These are phyloP conservation scores for Oryza nivara DNA, from an alignment of 176 grass and related monocot genomes.

Conservation along the genomic window DNA sequence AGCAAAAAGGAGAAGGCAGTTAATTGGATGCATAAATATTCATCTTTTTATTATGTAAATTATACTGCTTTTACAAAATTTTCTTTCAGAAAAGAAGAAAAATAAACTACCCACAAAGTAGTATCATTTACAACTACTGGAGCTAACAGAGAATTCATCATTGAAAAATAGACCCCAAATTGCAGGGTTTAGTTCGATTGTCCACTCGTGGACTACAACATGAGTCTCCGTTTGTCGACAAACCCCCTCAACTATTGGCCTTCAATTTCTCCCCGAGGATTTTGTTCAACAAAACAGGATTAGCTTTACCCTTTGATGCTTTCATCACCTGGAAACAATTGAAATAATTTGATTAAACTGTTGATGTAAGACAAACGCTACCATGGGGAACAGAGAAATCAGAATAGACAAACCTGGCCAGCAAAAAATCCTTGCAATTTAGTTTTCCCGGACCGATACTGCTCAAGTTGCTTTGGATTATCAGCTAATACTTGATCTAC, in stretches of 20 bases:
- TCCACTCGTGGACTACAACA: not conserved
- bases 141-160: not conserved
- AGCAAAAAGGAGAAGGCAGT: not conserved
- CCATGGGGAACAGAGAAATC: not conserved
- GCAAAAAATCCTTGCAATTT: slow-evolving; percentile 90
- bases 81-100: not conserved
- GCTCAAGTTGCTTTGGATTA: slow-evolving; percentile 88
- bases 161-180: not conserved
- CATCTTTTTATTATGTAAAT: not conserved
- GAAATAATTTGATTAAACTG: slow-evolving; percentile 23
- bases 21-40: not conserved
- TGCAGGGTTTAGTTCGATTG: not conserved
- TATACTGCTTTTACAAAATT: not conserved
- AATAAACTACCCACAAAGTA: not conserved
- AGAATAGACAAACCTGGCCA: slow-evolving; percentile 66
- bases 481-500: slow-evolving; percentile 72
- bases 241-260: slow-evolving; percentile 36
- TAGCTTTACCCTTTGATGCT: slow-evolving; percentile 94
- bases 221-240: not conserved
- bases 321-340: slow-evolving; percentile 84
- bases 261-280: slow-evolving; percentile 75
- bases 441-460: slow-evolving; percentile 77
- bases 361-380: not conserved
- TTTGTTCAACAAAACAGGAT: slow-evolving; percentile 82
- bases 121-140: not conserved